phyloP scores from a whole-genome alignment of 176 grass and related monocot species.

The Oryza meridionalis region DNA sequence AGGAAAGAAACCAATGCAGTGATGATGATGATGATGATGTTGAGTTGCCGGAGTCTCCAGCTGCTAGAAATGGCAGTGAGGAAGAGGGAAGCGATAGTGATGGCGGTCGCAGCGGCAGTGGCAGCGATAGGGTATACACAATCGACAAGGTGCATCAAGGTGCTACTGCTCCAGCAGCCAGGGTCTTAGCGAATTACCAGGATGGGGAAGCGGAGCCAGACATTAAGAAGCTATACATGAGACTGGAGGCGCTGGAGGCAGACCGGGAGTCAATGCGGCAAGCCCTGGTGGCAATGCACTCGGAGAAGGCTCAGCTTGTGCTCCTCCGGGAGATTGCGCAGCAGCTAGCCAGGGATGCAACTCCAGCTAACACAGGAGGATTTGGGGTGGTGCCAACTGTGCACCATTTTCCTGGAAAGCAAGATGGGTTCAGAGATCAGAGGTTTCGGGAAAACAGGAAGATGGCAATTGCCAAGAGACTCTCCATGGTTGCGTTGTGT shows the following conservation, averaged over 20 bases:
- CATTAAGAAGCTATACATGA: slow-evolving; percentile 84
- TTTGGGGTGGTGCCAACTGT: slow-evolving; percentile 11
- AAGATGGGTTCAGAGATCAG: slow-evolving; percentile 35
- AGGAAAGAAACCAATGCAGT: slow-evolving; percentile 38
- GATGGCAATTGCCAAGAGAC: slow-evolving; percentile 34
- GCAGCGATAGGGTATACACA: slow-evolving; percentile 77
- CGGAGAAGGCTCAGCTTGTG: slow-evolving; percentile 84
- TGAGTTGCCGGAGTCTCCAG: slow-evolving; percentile 36
- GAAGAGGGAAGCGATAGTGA: slow-evolving; percentile 38
- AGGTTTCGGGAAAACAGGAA: slow-evolving; percentile 47
- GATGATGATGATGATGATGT: slow-evolving; percentile 52
- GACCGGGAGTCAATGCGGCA: slow-evolving; percentile 95
- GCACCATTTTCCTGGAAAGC: slow-evolving; percentile 21
- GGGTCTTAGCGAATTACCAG: slow-evolving; percentile 46
- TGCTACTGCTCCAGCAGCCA: slow-evolving; percentile 29
- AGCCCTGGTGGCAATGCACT: slow-evolving; percentile 80
- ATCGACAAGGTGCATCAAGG: slow-evolving; percentile 80
- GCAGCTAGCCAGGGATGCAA: slow-evolving; percentile 69
- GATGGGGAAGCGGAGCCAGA: slow-evolving; percentile 54
- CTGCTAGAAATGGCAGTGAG: slow-evolving; percentile 29
- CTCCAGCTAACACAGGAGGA: slow-evolving; percentile 29
- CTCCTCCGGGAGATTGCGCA: slow-evolving; percentile 93
- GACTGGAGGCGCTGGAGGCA: slow-evolving; percentile 84
- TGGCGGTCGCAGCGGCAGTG: slow-evolving; percentile 35
- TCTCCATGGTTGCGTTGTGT: slow-evolving; percentile 53